phyloP scores from a whole-genome alignment of 805 yeast species.

The Wilhelminamyces savonicus region DNA sequence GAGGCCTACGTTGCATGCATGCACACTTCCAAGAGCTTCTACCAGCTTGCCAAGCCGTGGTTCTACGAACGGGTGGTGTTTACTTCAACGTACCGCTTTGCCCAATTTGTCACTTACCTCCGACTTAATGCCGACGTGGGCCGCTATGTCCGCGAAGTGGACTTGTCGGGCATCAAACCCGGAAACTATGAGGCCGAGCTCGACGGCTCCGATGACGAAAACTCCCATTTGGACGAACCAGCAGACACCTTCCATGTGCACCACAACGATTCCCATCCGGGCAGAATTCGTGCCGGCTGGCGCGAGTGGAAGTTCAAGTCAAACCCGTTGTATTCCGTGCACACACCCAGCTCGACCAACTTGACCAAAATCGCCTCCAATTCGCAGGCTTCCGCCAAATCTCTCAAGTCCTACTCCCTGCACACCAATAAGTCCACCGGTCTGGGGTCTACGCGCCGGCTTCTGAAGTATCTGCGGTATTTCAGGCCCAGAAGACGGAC shows the following conservation, averaged over 20 bases:
- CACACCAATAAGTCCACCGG: conserved; percentile 8
- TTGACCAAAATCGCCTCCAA: conserved; percentile 9
- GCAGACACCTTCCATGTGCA: neutral
- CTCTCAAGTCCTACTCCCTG: conserved; percentile 13
- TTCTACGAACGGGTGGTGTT: conserved; percentile 52
- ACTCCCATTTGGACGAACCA: conserved; percentile 1
- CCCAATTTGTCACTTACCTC: conserved; percentile 71
- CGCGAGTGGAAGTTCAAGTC: conserved; percentile 82
- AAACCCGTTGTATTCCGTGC: conserved; percentile 54
- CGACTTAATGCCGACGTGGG: conserved; percentile 53
- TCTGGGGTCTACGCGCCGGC: too few relatives aligned
- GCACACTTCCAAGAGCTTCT: conserved; percentile 46
- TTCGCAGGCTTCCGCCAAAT: conserved; percentile 3
- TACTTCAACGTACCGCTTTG: conserved; percentile 70
- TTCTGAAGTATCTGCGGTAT: conserved; percentile 2
- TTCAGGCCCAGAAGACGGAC: conserved; percentile 9
- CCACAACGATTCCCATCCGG: conserved; percentile 1
- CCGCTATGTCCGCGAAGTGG: conserved; percentile 46
- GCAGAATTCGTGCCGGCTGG: conserved; percentile 71
- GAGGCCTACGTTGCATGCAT: conserved; percentile 37
- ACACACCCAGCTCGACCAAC: conserved; percentile 10
- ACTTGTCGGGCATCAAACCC: conserved; percentile 45
- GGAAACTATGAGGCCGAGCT: conserved; percentile 20
- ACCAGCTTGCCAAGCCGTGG: conserved; percentile 44
- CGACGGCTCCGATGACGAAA: conserved; percentile 4